These are phyloP conservation scores for Cercospora sp. DNA, from an alignment of 2,329 filamentous ascomycete species.

Conservation along the genomic window DNA sequence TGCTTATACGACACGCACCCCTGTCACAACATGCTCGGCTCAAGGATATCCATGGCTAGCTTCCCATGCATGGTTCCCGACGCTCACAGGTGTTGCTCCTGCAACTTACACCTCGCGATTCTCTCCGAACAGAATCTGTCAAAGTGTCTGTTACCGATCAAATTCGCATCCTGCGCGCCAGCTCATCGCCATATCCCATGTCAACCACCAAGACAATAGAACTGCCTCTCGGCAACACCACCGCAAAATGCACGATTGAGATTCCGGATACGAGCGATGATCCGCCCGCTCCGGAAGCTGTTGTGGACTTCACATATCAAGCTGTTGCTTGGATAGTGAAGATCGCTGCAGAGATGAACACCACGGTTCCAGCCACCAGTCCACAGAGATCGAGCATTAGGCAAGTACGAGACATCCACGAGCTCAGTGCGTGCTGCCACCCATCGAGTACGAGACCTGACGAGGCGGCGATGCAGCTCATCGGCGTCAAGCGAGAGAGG, in stretches of 20 bases:
- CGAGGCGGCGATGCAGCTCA: slow-evolving; percentile 5
- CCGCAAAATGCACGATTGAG: slow-evolving; percentile 11
- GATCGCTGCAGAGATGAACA: slow-evolving; percentile 10
- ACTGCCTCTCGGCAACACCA: slow-evolving; percentile 8
- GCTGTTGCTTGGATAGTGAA: slow-evolving; percentile 12
- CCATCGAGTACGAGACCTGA: background rate
- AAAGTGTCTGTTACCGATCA: background rate
- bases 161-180: background rate
- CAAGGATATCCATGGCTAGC: slow-evolving; percentile 9
- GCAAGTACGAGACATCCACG: slow-evolving; percentile 11
- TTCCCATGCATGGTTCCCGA: background rate
- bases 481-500: slow-evolving; percentile 16
- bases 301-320: slow-evolving; percentile 14
- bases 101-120: background rate
- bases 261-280: background rate
- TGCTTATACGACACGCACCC: slow-evolving; percentile 6
- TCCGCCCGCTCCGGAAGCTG: slow-evolving; percentile 2
- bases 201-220: slow-evolving; percentile 9
- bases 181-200: background rate
- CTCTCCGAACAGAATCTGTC: background rate
- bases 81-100: background rate
- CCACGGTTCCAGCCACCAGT: slow-evolving; percentile 4
- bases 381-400: slow-evolving; percentile 8
- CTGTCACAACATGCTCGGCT: background rate
- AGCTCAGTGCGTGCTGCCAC: background rate